Evolutionary conservation across 192 early-diverging fungal species (phyloP), one percentile per base, ranked within the genome.

Genomic region (Entophlyctis helioformis): DNA sequence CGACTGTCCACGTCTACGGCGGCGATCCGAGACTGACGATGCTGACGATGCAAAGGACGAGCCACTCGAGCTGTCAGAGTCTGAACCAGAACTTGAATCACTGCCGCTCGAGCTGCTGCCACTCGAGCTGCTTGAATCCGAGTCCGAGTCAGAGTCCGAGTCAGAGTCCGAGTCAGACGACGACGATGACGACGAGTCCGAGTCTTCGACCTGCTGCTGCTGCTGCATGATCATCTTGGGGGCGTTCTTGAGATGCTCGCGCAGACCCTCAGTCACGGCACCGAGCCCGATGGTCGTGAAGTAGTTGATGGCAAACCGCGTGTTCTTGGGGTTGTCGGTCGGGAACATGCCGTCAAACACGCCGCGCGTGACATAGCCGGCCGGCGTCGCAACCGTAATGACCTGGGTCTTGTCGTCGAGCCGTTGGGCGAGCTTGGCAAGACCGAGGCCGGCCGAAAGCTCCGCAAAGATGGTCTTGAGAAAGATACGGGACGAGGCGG

Each of bases 221-320:
- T 71, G 71, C 15, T 69, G 64, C 76, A 81, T 83, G 50, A 83
- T 80, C 27, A 72, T 44, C 57, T 81, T 83, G 6, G 82, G 81
- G 9, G 71, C 78, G 37, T 68, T 75, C 53, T 82, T 81, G 21
- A 91, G 72, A 54, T 80, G 76, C 51, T 91, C 91, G 53, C 94
- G 81, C 53, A 98, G 69, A 16, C 93, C 91, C 23, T 91, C 90
- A 1, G 92, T 96, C 37, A 98, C 57, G 1, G 78, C 85, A 53
- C 92, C 94, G 23, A 98, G 59, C 16, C 84, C 87, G 57, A 98
- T 93, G 55, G 78, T 84, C 0, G 89, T 95, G 51, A 88, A 98
- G 60, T 91, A 98, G 58, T 98, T 98, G 74, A 98, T 96, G 10
- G 94, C 90, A 62, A 96, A 96, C 34, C 91, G 81, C 11, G 84